phyloP scores from a whole-genome alignment of 2,329 filamentous ascomycete species.

The Penicillium sp. region DNA sequence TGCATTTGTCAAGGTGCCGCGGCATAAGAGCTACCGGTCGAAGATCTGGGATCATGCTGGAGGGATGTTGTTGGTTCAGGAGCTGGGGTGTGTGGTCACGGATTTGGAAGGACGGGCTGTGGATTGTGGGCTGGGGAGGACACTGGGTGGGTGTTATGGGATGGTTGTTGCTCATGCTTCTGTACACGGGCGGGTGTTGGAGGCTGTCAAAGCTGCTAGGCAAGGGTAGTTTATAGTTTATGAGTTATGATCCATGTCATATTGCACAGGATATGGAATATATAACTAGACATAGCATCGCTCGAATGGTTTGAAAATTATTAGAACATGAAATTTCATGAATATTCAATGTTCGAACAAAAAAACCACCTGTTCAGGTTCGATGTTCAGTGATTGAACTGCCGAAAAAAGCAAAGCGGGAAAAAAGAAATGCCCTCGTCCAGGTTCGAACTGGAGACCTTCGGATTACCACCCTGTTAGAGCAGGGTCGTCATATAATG shows the following conservation, averaged over 20 bases:
- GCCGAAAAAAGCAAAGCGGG: too few species aligned
- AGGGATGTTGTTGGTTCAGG: constrained; percentile 55
- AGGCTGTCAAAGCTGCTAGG: constrained; percentile 33
- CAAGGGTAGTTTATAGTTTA: constrained; percentile 9
- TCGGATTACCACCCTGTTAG: constrained; percentile 31
- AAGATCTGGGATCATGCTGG: constrained; percentile 62
- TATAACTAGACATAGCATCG: background rate
- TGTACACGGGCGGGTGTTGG: constrained; percentile 39
- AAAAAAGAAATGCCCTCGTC: constrained; percentile 25
- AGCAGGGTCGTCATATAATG: constrained; percentile 26
- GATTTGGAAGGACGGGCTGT: constrained; percentile 56
- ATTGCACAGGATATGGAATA: background rate
- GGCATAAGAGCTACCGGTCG: constrained; percentile 48
- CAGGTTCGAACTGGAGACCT: constrained; percentile 34
- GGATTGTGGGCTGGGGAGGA: constrained; percentile 52
- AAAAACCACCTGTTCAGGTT: constrained; percentile 26
- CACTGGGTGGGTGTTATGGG: constrained; percentile 44
- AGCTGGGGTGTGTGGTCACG: constrained; percentile 55
- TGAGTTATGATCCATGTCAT: background rate
- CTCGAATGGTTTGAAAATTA: background rate
- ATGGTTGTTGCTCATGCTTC: constrained; percentile 47
- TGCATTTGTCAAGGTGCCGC: constrained; percentile 54
- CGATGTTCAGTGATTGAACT: background rate
- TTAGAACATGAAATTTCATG: background rate
- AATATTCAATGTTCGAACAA: background rate